Conservation (phyloP, 176 grass and related monocot genomes). For the Phoenix dactylifera region DNA sequence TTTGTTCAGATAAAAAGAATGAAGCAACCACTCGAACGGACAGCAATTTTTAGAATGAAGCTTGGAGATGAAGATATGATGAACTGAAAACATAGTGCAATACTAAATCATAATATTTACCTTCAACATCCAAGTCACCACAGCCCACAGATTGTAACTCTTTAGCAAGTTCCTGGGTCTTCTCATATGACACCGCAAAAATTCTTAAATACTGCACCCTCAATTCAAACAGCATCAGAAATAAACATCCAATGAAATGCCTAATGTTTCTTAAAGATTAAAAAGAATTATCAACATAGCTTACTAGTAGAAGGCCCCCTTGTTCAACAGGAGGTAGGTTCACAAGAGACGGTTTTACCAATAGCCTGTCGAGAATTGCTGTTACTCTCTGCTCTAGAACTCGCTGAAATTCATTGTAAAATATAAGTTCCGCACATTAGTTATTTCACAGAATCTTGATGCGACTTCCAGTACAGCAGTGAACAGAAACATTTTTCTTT, state of each 20-base stretch:
- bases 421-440: constrained; percentile 27
- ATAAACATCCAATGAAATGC: constrained; percentile 4
- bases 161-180: constrained; percentile 90
- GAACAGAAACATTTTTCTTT: constrained; percentile 6
- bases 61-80: no score
- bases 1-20: no score
- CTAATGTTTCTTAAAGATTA: constrained; percentile 4
- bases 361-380: constrained; percentile 84
- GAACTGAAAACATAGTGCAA: no score
- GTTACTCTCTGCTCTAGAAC: constrained; percentile 96
- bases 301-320: constrained; percentile 72
- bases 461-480: constrained; percentile 9
- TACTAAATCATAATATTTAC: constrained; percentile 24
- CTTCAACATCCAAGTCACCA: constrained; percentile 98
- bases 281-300: constrained; percentile 16
- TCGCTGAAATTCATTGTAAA: constrained; percentile 50
- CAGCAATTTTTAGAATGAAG: no score
- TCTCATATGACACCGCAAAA: constrained; percentile 81
- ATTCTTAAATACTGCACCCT: constrained; percentile 82
- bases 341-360: constrained; percentile 81
- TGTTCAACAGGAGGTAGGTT: constrained; percentile 79
- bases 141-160: constrained; percentile 88
- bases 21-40: no score
- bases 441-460: constrained; percentile 16
- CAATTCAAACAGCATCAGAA: constrained; percentile 24